Evolutionary conservation across 352 stramenopile genomes (phyloP).

Genomic region (Plasmopara viticola): DNA sequence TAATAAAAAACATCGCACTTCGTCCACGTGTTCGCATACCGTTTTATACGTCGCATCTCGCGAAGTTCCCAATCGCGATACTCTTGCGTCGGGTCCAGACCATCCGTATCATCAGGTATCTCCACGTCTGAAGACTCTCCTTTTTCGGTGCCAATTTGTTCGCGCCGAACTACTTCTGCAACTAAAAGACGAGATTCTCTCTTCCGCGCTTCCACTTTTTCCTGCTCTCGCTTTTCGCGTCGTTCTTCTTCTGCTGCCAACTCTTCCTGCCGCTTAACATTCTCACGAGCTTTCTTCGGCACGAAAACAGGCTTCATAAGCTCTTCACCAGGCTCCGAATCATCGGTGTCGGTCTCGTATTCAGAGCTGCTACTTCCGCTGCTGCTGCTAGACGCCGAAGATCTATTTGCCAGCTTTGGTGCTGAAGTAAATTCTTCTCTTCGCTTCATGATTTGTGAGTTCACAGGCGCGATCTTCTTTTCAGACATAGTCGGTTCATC

Average conservation of each 20-base stretch:
- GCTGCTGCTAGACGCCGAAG: too few species aligned
- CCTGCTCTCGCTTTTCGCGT: slow-evolving; percentile 39
- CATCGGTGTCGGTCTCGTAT: slow-evolving; percentile 80
- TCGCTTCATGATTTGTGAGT: neutral
- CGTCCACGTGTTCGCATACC: too few species aligned
- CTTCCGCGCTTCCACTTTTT: slow-evolving; percentile 62
- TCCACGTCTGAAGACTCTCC: slow-evolving; percentile 64
- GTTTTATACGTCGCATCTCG: slow-evolving; percentile 84
- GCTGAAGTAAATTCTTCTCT: neutral
- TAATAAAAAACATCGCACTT: too few species aligned
- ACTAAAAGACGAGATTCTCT: slow-evolving; percentile 60
- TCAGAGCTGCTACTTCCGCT: slow-evolving; percentile 46
- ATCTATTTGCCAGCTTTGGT: too few species aligned
- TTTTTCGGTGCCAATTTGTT: slow-evolving; percentile 43
- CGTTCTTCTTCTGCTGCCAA: slow-evolving; percentile 69
- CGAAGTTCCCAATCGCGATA: slow-evolving; percentile 92
- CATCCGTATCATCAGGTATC: slow-evolving; percentile 88
- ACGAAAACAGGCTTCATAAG: slow-evolving; percentile 63
- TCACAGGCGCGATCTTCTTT: neutral
- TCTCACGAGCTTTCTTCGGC: slow-evolving; percentile 84
- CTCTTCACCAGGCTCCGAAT: slow-evolving; percentile 59
- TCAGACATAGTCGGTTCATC: neutral
- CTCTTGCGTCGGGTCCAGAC: slow-evolving; percentile 84
- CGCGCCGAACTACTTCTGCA: slow-evolving; percentile 63
- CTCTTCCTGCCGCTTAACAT: slow-evolving; percentile 76